phyloP scores from a whole-genome alignment of 441 rosid genomes.

The Theobroma grandiflorum region DNA sequence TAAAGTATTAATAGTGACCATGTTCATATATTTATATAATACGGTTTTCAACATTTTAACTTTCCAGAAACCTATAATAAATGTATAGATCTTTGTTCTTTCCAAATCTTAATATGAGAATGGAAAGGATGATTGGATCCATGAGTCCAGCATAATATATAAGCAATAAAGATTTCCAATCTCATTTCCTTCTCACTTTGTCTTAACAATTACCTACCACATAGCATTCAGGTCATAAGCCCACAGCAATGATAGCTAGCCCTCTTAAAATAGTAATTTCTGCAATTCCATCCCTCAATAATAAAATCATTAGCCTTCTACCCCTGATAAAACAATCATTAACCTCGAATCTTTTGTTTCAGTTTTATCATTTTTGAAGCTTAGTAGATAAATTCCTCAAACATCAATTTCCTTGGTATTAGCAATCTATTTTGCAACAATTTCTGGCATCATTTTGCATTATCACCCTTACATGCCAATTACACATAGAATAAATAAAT shows the following conservation, averaged over 20 bases:
- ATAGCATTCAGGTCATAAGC: not conserved
- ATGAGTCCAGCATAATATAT: not conserved
- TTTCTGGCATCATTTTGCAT: not conserved
- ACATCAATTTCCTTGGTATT: not conserved
- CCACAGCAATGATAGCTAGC: not conserved
- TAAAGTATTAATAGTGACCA: not conserved
- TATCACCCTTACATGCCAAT: not conserved
- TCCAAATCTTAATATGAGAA: not conserved
- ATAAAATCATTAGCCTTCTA: not conserved
- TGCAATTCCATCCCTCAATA: not conserved
- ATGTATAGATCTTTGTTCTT: not conserved
- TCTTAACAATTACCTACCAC: not conserved
- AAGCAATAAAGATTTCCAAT: not conserved
- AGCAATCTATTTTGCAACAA: not conserved
- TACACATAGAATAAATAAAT: not conserved
- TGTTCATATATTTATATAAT: not conserved
- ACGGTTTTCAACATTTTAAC: not conserved
- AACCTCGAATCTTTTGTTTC: not conserved
- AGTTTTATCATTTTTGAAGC: not conserved
- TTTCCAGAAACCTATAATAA: not conserved
- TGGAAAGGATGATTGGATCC: not conserved
- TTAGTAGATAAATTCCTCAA: not conserved
- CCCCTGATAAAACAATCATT: not conserved
- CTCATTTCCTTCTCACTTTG: not conserved
- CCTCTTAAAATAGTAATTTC: not conserved